Conservation (phyloP, 2,329 filamentous ascomycete species). For the Colletotrichum trifolii region DNA sequence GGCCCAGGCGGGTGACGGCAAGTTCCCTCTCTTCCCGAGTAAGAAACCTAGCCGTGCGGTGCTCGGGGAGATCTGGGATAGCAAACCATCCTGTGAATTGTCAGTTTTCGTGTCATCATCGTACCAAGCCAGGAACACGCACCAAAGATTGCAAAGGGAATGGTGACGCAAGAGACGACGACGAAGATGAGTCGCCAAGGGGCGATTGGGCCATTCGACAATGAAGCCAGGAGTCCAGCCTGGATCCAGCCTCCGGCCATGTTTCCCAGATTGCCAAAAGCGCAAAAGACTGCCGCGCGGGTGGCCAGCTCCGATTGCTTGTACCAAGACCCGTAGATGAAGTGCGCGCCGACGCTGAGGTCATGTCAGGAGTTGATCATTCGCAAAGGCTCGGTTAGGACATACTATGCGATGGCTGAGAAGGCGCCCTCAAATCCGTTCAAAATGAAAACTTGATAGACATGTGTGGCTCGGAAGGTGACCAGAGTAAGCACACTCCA, state of each 20-base stretch:
- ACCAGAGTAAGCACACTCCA: conserved; percentile 57
- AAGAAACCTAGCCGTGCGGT: conserved; percentile 54
- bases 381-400: background rate
- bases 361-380: conserved; percentile 41
- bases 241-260: conserved; percentile 60
- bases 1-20: conserved; percentile 49
- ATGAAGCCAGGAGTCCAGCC: conserved; percentile 49
- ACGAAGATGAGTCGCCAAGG: conserved; percentile 58
- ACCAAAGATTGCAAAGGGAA: conserved; percentile 54
- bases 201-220: conserved; percentile 49
- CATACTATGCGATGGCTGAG: conserved; percentile 55
- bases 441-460: conserved; percentile 56
- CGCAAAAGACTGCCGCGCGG: conserved; percentile 53
- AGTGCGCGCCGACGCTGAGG: conserved; percentile 50
- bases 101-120: background rate
- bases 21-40: conserved; percentile 48
- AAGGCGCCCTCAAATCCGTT: conserved; percentile 57
- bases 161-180: conserved; percentile 54
- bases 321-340: conserved; percentile 58
- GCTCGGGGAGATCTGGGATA: conserved; percentile 55
- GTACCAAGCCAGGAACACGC: background rate
- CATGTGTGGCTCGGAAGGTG: conserved; percentile 53
- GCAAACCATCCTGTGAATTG: conserved; percentile 52
- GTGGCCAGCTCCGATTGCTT: conserved; percentile 54
- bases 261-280: conserved; percentile 54